phyloP scores from a whole-genome alignment of 2,329 filamentous ascomycete species.

The Aspergillus eucalypticola region DNA sequence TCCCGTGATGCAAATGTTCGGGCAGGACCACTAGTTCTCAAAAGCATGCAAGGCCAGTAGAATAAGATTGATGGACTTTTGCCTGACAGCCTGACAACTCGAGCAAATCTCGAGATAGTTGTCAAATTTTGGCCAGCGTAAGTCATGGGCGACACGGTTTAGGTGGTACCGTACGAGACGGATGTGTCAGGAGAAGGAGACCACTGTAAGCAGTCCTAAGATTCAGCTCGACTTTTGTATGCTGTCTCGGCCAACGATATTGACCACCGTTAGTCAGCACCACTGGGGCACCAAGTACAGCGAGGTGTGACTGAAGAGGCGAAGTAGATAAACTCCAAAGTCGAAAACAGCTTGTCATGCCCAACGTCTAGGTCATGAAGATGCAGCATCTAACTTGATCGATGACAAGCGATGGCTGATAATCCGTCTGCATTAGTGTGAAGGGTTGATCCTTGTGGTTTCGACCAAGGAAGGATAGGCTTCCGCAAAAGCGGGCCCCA shows the following conservation, averaged over 20 bases:
- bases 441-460: conserved; percentile 38
- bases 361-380: neutral
- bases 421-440: neutral
- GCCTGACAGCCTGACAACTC: no score
- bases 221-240: neutral
- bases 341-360: neutral
- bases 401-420: neutral
- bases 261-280: neutral
- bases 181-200: neutral
- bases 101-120: no score
- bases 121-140: no score
- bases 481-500: conserved; percentile 68
- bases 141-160: no score
- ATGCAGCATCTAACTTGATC: neutral
- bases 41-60: no score
- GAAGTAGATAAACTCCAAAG: neutral
- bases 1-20: no score
- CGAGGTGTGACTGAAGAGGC: neutral
- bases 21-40: no score
- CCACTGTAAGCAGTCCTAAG: neutral
- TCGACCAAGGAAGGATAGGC: conserved; percentile 61
- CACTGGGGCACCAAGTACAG: neutral
- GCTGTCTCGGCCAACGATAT: neutral
- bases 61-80: no score
- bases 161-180: no score